Percentiles rank a stretch among this genome's conserved stretches.
Evolutionary conservation across 192 early-diverging fungal species (phyloP).

Genomic region (Coemansia sp.): DNA sequence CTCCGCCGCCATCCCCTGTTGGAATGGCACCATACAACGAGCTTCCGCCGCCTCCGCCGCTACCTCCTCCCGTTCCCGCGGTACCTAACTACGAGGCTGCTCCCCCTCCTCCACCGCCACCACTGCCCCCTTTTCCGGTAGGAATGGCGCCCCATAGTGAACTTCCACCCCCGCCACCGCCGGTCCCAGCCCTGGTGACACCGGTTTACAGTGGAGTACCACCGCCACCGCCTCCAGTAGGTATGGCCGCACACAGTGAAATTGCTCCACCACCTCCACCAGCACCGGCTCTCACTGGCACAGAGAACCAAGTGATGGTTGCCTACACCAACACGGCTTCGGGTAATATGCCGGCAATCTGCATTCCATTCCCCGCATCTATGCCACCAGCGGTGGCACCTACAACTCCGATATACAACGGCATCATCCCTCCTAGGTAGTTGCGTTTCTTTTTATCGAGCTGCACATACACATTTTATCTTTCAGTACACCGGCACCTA

Average conservation of each 20-base stretch:
- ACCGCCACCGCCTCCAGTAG: constrained; percentile 20
- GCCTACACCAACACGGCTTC: constrained; percentile 44
- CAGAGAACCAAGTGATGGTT: constrained; percentile 31
- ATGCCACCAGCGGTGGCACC: constrained; percentile 23
- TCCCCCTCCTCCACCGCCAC: neutral
- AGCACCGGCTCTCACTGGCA: constrained; percentile 8
- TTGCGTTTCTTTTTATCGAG: neutral
- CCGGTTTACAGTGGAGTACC: constrained; percentile 5
- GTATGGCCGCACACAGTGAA: constrained; percentile 13
- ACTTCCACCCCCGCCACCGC: constrained; percentile 9
- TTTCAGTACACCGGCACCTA: too few relatives aligned
- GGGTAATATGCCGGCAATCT: constrained; percentile 49
- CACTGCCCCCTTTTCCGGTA: constrained; percentile 1
- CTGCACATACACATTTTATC: neutral
- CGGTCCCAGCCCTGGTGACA: constrained; percentile 5
- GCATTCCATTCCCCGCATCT: constrained; percentile 37
- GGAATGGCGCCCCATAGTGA: constrained; percentile 20
- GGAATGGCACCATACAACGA: constrained; percentile 19
- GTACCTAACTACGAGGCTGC: constrained; percentile 10
- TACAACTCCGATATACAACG: constrained; percentile 39
- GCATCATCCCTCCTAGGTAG: constrained; percentile 24
- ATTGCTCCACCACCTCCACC: constrained; percentile 13
- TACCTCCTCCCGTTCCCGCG: neutral
- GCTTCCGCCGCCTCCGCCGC: constrained; percentile 4
- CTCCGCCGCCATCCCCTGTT: neutral